Evolutionary conservation across 148 eudicot genomes (phyloP).

Genomic region (Nepenthes mirabilis): DNA sequence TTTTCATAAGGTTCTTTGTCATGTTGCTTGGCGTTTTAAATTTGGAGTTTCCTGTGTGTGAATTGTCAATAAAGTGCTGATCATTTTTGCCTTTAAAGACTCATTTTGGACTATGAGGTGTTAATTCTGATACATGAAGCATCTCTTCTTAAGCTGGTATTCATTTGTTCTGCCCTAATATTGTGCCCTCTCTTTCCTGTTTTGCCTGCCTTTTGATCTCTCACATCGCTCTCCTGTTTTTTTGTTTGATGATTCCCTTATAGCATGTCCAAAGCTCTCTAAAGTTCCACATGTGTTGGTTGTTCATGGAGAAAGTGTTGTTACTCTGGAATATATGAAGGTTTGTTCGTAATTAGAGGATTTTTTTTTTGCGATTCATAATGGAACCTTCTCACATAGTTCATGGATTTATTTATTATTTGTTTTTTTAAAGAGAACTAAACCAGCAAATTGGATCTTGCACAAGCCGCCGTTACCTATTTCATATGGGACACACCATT

Average conservation of each 20-base stretch:
- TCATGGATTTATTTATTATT: constrained; percentile 10
- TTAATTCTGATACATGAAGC: no score
- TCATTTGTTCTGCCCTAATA: background rate
- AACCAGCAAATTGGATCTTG: constrained; percentile 66
- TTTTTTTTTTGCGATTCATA: background rate
- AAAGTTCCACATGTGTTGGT: constrained; percentile 81
- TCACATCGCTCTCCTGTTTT: background rate
- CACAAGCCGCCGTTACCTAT: constrained; percentile 94
- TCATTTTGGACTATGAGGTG: no score
- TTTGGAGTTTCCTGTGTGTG: no score
- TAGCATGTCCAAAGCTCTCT: constrained; percentile 78
- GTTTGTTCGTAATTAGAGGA: constrained; percentile 18
- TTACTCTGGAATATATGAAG: constrained; percentile 70
- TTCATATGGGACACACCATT: constrained; percentile 95
- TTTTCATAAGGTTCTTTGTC: no score
- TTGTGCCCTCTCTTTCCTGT: background rate
- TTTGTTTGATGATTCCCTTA: constrained; percentile 2
- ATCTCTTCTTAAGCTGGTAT: background rate
- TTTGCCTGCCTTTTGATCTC: background rate
- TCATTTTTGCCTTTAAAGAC: no score
- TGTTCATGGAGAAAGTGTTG: constrained; percentile 90
- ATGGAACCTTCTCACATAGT: background rate
- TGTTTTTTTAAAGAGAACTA: constrained; percentile 44
- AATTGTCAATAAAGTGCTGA: no score
- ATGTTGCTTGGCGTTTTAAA: no score